Evolutionary conservation across 345 rosid species (phyloP).

Genomic region (Geranium brycei): DNA sequence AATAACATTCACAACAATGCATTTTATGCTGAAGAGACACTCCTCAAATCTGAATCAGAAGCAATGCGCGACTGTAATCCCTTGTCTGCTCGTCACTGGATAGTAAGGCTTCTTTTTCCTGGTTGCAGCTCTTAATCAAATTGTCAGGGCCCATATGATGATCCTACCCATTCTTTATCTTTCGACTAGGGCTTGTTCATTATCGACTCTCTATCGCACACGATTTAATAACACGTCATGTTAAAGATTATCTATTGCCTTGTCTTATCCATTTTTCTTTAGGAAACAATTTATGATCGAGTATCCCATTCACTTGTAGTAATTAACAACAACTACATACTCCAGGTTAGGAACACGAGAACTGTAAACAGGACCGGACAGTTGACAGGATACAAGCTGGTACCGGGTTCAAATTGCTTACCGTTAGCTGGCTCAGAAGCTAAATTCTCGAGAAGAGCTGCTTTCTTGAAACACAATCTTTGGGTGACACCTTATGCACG

Average conservation of each 20-base stretch:
- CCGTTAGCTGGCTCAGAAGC: constrained; percentile 84
- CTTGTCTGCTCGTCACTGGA: constrained; percentile 77
- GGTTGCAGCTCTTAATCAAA: background rate
- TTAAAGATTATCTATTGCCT: no score
- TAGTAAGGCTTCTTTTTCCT: constrained; percentile 39
- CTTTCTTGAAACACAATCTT: constrained; percentile 70
- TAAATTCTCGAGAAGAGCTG: constrained; percentile 70
- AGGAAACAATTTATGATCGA: no score
- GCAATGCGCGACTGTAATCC: constrained; percentile 83
- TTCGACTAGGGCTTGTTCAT: background rate
- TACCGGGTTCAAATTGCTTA: constrained; percentile 80
- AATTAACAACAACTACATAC: background rate
- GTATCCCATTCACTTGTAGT: no score
- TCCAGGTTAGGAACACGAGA: constrained; percentile 79
- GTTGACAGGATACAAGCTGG: constrained; percentile 67
- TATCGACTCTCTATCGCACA: no score
- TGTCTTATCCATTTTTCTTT: no score
- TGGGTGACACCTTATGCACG: constrained; percentile 71
- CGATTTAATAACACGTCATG: no score
- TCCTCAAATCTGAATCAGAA: constrained; percentile 59
- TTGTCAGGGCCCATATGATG: background rate
- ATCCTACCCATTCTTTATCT: background rate
- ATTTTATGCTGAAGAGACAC: constrained; percentile 69
- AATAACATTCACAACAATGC: constrained; percentile 81
- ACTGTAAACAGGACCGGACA: constrained; percentile 86